phyloP scores from a whole-genome alignment of 2,329 filamentous ascomycete species.

The Pseudovirgaria hyperparasitica region DNA sequence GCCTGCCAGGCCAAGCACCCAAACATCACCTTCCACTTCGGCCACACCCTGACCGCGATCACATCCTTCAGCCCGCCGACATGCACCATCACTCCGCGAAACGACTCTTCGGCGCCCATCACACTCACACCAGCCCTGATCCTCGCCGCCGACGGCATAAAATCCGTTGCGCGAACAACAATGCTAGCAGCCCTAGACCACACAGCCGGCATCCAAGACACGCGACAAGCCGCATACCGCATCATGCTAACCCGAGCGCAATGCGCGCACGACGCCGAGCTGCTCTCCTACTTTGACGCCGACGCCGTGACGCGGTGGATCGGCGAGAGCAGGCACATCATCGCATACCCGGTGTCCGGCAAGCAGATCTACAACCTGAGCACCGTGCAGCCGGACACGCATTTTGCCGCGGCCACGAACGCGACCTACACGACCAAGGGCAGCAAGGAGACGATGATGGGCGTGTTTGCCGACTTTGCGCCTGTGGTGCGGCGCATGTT shows the following conservation, averaged over 20 bases:
- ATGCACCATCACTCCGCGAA: constrained; percentile 47
- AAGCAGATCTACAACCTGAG: constrained; percentile 57
- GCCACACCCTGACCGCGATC: constrained; percentile 42
- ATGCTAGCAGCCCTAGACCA: constrained; percentile 43
- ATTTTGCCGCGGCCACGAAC: constrained; percentile 43
- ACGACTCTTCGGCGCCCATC: constrained; percentile 39
- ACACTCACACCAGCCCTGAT: constrained; percentile 37
- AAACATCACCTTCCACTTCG: constrained; percentile 56
- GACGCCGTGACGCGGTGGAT: constrained; percentile 64
- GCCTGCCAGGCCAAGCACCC: constrained; percentile 51
- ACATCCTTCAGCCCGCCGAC: constrained; percentile 46
- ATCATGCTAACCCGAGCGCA: constrained; percentile 61
- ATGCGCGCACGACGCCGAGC: constrained; percentile 54
- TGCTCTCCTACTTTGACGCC: constrained; percentile 53
- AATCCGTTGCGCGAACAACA: constrained; percentile 31
- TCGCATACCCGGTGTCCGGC: constrained; percentile 60
- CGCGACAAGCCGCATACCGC: constrained; percentile 65
- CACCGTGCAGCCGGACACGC: constrained; percentile 46
- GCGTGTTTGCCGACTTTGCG: constrained; percentile 47
- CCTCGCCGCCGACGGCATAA: constrained; percentile 37
- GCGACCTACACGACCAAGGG: constrained; percentile 52
- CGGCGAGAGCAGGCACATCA: constrained; percentile 61
- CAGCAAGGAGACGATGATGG: constrained; percentile 47
- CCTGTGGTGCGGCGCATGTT: constrained; percentile 49
- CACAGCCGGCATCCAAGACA: constrained; percentile 48